A percentile compares a stretch with the other conserved stretches of the same genome.
Conservation (phyloP, 2,329 filamentous ascomycete genomes). For the Decorospora gaudefroyi region DNA sequence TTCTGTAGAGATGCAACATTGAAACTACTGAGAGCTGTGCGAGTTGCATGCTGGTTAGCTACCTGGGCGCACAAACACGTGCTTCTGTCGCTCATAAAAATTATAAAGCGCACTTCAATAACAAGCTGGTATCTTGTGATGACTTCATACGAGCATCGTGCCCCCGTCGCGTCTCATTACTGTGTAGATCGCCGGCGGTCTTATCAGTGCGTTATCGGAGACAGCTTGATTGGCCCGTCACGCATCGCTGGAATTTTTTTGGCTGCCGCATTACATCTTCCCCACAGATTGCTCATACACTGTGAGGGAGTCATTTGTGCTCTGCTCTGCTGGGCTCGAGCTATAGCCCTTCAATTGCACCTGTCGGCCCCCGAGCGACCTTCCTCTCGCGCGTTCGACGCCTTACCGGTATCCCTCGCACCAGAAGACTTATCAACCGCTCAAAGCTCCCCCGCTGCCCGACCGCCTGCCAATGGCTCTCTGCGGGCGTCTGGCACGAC, state of each 20-base stretch:
- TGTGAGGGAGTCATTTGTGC: constrained; percentile 34
- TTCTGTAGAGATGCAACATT: too few species aligned
- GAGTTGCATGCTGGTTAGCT: too few species aligned
- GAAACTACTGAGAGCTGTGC: too few species aligned
- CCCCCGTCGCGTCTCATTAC: constrained; percentile 1
- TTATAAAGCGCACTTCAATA: too few species aligned
- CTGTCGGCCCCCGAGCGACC: constrained; percentile 24
- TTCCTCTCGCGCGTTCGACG: constrained; percentile 25
- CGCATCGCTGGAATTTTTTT: constrained; percentile 41
- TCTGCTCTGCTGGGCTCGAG: constrained; percentile 37
- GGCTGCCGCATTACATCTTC: constrained; percentile 37
- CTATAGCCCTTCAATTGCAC: constrained; percentile 41
- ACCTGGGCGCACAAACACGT: too few species aligned
- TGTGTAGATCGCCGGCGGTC: constrained; percentile 24
- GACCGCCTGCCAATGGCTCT: constrained; percentile 48
- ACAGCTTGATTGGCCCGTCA: constrained; percentile 32
- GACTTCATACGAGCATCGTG: neutral
- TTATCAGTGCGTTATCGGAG: constrained; percentile 42
- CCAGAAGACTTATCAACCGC: constrained; percentile 33
- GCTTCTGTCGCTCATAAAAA: too few species aligned
- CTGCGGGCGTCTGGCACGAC: constrained; percentile 50
- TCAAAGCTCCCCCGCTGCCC: constrained; percentile 39
- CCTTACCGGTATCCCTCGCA: constrained; percentile 16
- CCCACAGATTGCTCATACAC: constrained; percentile 39
- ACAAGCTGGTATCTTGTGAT: too few species aligned